phyloP scores from a whole-genome alignment of 371 early-diverging fungal species.

The Lichtheimia hyalospora region DNA sequence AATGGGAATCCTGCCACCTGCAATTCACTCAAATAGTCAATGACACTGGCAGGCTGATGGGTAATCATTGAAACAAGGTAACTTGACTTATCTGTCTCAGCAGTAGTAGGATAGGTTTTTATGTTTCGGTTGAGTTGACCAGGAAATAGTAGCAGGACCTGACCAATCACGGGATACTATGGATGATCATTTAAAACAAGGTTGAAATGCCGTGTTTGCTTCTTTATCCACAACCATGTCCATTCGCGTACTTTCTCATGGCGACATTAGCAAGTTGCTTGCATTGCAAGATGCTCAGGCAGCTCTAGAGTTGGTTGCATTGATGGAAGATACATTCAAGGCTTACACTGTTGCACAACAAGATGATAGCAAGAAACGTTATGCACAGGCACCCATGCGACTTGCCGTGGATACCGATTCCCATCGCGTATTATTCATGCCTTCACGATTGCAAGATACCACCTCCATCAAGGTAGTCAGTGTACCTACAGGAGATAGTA shows the following conservation, averaged over 20 bases:
- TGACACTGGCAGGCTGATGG: too few species aligned
- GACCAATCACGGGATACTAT: not conserved
- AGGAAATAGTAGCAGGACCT: too few species aligned
- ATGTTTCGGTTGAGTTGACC: too few species aligned
- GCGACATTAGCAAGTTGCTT: conserved; percentile 27
- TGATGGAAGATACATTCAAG: conserved; percentile 39
- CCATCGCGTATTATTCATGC: conserved; percentile 60
- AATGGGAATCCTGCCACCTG: conserved; percentile 23
- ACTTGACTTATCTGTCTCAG: too few species aligned
- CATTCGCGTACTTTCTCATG: conserved; percentile 33
- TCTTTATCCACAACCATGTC: conserved; percentile 6
- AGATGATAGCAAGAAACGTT: conserved; percentile 17
- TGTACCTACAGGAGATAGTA: conserved; percentile 46
- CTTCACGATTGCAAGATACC: conserved; percentile 50
- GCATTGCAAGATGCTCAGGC: conserved; percentile 17
- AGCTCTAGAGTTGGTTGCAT: conserved; percentile 30
- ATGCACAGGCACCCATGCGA: conserved; percentile 57
- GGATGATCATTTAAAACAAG: conserved; percentile 2
- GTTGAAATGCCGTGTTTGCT: not conserved
- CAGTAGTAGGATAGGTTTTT: too few species aligned
- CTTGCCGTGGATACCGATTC: conserved; percentile 36
- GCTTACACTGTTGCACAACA: conserved; percentile 27
- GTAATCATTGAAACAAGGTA: too few species aligned
- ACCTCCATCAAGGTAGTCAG: conserved; percentile 64
- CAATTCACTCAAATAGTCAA: too few species aligned